Percentiles rank a stretch among this genome's conserved stretches.
Evolutionary conservation across 225 moss, liverwort and hornwort species (phyloP).

Genomic region (Straminergon stramineum): DNA sequence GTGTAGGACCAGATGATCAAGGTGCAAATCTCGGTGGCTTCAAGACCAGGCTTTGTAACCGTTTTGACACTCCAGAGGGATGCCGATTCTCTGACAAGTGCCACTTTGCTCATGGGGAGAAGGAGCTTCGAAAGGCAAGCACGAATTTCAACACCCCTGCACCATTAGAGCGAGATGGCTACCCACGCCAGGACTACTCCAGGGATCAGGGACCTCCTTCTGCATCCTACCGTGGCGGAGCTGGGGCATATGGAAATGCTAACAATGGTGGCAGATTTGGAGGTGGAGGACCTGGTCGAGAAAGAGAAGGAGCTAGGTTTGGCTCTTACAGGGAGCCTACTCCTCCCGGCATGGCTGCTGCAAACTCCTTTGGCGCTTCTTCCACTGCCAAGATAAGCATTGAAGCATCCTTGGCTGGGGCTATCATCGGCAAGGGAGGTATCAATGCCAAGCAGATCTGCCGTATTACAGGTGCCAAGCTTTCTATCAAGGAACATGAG

Average conservation of each 20-base stretch:
- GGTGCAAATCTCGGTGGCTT: slow-evolving; percentile 94
- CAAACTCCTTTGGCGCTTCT: slow-evolving; percentile 88
- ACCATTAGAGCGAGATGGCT: slow-evolving; percentile 49
- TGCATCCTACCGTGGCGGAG: slow-evolving; percentile 47
- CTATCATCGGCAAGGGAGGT: slow-evolving; percentile 95
- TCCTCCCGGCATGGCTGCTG: slow-evolving; percentile 97
- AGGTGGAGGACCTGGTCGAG: slow-evolving; percentile 27
- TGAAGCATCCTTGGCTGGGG: slow-evolving; percentile 91
- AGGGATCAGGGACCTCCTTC: slow-evolving; percentile 64
- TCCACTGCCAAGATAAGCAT: slow-evolving; percentile 98
- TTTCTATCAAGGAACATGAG: slow-evolving; percentile 95
- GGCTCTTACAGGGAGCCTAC: slow-evolving; percentile 76
- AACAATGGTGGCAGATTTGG: slow-evolving; percentile 31
- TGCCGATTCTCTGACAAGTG: slow-evolving; percentile 98
- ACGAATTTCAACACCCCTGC: slow-evolving; percentile 9
- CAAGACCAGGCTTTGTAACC: slow-evolving; percentile 90
- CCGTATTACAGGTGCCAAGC: slow-evolving; percentile 92
- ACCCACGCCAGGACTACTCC: slow-evolving; percentile 51
- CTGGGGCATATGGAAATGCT: slow-evolving; percentile 2
- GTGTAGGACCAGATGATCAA: slow-evolving; percentile 67
- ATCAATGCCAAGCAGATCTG: slow-evolving; percentile 99
- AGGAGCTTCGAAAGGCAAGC: slow-evolving; percentile 74
- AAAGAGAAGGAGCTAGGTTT: slow-evolving; percentile 25
- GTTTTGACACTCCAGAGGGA: slow-evolving; percentile 82
- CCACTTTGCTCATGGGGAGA: slow-evolving; percentile 97